These are phyloP conservation scores for Umbelopsis ramanniana DNA, from an alignment of 192 early-diverging fungal genomes.

Conservation along the genomic window DNA sequence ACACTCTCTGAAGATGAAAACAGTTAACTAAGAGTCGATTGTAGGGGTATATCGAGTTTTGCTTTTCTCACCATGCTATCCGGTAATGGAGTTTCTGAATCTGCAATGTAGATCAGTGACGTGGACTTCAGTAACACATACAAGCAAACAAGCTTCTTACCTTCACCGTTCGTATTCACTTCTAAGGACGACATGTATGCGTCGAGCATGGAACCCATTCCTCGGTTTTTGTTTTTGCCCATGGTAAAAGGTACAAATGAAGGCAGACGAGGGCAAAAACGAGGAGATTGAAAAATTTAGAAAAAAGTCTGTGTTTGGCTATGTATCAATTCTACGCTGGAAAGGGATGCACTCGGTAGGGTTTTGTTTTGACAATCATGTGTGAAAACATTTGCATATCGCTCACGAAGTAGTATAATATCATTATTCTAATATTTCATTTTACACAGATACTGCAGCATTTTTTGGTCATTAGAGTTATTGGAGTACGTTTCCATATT, in stretches of 20 bases:
- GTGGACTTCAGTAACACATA: background rate
- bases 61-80: conserved; percentile 27
- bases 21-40: no score
- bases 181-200: conserved; percentile 23
- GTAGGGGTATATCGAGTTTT: no score
- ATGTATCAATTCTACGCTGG: background rate
- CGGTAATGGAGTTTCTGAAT: conserved; percentile 26
- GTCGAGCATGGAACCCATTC: conserved; percentile 12
- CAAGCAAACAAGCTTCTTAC: background rate
- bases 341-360: background rate
- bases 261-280: background rate
- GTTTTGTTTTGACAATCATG: no score
- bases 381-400: no score
- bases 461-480: no score
- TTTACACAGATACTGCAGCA: no score
- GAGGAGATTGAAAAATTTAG: conserved; percentile 3
- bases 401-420: no score
- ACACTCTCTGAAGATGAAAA: conserved; percentile 42
- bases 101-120: background rate
- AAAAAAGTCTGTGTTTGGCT: background rate
- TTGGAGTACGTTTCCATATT: no score
- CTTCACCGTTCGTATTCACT: background rate
- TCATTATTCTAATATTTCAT: no score
- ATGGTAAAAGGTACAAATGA: conserved; percentile 13
- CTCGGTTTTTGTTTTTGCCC: conserved; percentile 29